Evolutionary conservation across 257 asterid species (phyloP).

Genomic region (Capsicum rhomboideum): DNA sequence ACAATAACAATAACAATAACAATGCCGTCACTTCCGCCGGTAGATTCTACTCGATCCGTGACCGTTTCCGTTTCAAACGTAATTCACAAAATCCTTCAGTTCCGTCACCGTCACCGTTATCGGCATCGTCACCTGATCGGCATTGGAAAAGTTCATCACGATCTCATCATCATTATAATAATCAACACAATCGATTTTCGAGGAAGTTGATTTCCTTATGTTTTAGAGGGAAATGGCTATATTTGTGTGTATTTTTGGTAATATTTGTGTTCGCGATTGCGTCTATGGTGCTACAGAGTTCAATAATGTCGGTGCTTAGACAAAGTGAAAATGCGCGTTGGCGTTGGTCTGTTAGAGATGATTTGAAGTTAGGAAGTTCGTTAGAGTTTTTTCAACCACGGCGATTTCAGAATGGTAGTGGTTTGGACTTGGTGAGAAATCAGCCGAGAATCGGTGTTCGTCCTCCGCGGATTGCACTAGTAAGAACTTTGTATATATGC

Average conservation of each 20-base stretch:
- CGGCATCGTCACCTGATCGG: constrained; percentile 27
- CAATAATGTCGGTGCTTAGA: constrained; percentile 58
- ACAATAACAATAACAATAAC: constrained; percentile 7
- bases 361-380: constrained; percentile 72
- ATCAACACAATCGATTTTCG: constrained; percentile 25
- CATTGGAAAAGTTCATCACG: constrained; percentile 28
- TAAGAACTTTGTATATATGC: not conserved
- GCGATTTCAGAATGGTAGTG: constrained; percentile 32
- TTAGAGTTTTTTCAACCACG: constrained; percentile 46
- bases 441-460: constrained; percentile 76
- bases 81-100: constrained; percentile 16
- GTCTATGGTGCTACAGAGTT: constrained; percentile 83
- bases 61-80: constrained; percentile 23
- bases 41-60: constrained; percentile 68
- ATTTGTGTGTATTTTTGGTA: constrained; percentile 46
- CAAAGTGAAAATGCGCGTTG: constrained; percentile 51
- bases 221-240: constrained; percentile 51
- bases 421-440: constrained; percentile 56
- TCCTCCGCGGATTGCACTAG: not conserved
- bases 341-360: constrained; percentile 72
- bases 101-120: not conserved
- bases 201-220: constrained; percentile 34
- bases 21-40: constrained; percentile 21
- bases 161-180: constrained; percentile 45
- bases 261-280: constrained; percentile 63